Conservation (phyloP, 2,329 filamentous ascomycete species). For the Fusarium sp. region DNA sequence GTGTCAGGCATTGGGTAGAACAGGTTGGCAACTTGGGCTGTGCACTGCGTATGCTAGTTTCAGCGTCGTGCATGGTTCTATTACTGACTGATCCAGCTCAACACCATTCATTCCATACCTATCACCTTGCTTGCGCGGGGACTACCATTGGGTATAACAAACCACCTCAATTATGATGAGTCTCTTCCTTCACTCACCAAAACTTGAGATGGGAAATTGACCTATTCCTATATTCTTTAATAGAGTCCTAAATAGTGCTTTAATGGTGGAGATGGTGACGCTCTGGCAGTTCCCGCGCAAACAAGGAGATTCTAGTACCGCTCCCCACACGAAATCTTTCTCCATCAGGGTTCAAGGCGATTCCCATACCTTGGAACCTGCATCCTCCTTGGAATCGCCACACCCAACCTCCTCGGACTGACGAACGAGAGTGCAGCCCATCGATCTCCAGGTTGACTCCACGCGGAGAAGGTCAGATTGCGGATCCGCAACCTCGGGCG, state of each 20-base stretch:
- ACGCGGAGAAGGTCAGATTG: slow-evolving; percentile 16
- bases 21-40: not conserved
- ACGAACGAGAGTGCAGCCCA: slow-evolving; percentile 2
- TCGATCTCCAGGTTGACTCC: slow-evolving; percentile 11
- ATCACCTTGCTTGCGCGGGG: too few species aligned
- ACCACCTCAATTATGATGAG: too few species aligned
- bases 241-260: too few species aligned
- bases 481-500: slow-evolving; percentile 30
- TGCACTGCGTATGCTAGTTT: not conserved
- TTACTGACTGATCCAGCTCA: not conserved
- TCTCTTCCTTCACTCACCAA: too few species aligned
- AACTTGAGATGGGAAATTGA: too few species aligned
- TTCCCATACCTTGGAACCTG: not conserved
- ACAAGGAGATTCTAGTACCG: not conserved
- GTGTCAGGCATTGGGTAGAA: not conserved
- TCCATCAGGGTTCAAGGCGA: not conserved
- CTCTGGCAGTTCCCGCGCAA: too few species aligned
- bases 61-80: not conserved
- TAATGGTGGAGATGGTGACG: too few species aligned
- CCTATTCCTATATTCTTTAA: too few species aligned
- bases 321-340: not conserved
- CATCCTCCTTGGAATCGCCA: slow-evolving; percentile 39
- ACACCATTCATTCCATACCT: not conserved
- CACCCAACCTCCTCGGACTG: not conserved
- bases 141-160: too few species aligned